A percentile compares a stretch with the other conserved stretches of the same genome.
Conservation (phyloP, 2,329 filamentous ascomycete species). For the Phoma sp. region DNA sequence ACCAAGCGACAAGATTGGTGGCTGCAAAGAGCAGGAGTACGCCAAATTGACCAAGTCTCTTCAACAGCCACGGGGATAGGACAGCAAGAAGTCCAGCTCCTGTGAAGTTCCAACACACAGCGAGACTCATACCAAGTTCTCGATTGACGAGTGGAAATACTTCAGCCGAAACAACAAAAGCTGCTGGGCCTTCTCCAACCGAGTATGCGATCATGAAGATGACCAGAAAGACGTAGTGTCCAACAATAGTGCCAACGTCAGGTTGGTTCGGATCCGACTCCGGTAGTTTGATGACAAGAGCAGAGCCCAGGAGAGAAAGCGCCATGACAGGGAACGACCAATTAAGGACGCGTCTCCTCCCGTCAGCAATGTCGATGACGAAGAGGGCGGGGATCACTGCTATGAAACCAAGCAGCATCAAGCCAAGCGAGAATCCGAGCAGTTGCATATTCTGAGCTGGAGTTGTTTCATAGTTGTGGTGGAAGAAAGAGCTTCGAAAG, state of each 20-base stretch:
- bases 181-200: slow-evolving; percentile 11
- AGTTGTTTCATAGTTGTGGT: background rate
- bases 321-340: slow-evolving; percentile 8
- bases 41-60: background rate
- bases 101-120: slow-evolving; percentile 45
- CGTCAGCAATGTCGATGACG: background rate
- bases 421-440: background rate
- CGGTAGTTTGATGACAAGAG: too few species aligned
- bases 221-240: slow-evolving; percentile 1
- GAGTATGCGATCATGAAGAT: slow-evolving; percentile 19
- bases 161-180: slow-evolving; percentile 71
- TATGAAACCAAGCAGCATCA: background rate
- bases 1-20: slow-evolving; percentile 1
- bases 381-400: background rate
- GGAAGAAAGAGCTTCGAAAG: slow-evolving; percentile 5
- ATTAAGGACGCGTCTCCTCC: background rate
- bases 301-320: background rate
- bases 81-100: slow-evolving; percentile 4
- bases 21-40: background rate
- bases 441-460: background rate
- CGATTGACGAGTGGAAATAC: slow-evolving; percentile 71
- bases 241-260: background rate
- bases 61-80: background rate
- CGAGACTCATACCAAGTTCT: slow-evolving; percentile 70
- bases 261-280: too few species aligned